phyloP scores from a whole-genome alignment of 2,329 filamentous ascomycete species.

The Ustulina deusta region DNA sequence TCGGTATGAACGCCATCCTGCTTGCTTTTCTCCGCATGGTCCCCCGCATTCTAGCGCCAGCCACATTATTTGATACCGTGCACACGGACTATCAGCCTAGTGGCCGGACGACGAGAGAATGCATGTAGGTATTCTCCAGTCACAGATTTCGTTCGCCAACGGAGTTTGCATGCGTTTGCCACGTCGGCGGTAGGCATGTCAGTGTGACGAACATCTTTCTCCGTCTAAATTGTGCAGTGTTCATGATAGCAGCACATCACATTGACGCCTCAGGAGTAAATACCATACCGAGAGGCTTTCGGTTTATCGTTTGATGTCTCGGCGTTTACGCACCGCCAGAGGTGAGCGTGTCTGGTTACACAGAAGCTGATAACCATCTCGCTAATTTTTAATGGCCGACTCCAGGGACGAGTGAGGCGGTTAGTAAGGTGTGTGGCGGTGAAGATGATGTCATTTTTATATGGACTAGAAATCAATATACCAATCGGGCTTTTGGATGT shows the following conservation, averaged over 20 bases:
- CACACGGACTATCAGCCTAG: neutral
- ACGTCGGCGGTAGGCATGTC: neutral
- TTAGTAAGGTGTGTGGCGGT: conserved; percentile 54
- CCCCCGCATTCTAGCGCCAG: conserved; percentile 21
- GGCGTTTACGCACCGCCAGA: conserved; percentile 34
- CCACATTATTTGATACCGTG: neutral
- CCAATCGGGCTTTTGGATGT: conserved; percentile 70
- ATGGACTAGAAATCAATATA: conserved; percentile 49
- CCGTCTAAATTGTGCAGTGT: neutral
- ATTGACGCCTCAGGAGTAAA: conserved; percentile 3
- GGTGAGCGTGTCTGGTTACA: conserved; percentile 48
- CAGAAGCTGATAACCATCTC: conserved; percentile 49
- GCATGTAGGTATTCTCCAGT: conserved; percentile 2
- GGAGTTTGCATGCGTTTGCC: neutral
- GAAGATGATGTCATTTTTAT: conserved; percentile 29
- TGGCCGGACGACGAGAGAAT: conserved; percentile 1
- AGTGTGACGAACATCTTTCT: conserved; percentile 4
- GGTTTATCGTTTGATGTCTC: conserved; percentile 16
- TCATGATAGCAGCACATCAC: neutral
- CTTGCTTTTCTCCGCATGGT: conserved; percentile 20
- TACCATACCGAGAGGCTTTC: neutral
- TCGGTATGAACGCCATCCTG: neutral
- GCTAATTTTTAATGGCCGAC: conserved; percentile 54
- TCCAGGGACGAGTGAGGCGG: conserved; percentile 53
- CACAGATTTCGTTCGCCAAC: neutral